phyloP scores from a whole-genome alignment of 2,329 filamentous ascomycete species.

The Geosmithia putterillii region DNA sequence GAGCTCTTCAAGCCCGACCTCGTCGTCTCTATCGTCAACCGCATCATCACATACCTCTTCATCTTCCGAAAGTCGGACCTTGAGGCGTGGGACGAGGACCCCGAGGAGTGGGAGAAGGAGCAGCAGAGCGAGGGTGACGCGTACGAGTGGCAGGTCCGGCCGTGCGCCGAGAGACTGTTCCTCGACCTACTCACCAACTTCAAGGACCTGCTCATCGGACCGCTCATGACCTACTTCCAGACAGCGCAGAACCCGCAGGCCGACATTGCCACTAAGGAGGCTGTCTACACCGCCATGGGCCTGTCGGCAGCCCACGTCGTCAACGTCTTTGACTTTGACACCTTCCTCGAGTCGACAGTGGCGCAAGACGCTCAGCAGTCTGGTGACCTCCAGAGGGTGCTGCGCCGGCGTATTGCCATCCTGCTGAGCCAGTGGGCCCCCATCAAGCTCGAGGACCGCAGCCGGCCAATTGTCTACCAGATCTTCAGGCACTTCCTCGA shows the following conservation, averaged over 20 bases:
- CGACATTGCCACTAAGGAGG: conserved; percentile 79
- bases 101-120: conserved; percentile 87
- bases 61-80: conserved; percentile 77
- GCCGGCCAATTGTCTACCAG: conserved; percentile 66
- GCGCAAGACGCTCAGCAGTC: conserved; percentile 62
- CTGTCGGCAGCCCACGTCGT: conserved; percentile 68
- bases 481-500: conserved; percentile 82
- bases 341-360: conserved; percentile 63
- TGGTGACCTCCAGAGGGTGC: conserved; percentile 57
- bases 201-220: conserved; percentile 68
- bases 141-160: conserved; percentile 85
- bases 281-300: conserved; percentile 87
- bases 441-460: conserved; percentile 57
- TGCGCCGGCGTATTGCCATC: conserved; percentile 80
- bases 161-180: conserved; percentile 89
- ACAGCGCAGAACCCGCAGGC: conserved; percentile 53
- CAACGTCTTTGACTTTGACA: conserved; percentile 68
- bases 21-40: conserved; percentile 69
- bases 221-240: conserved; percentile 72
- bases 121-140: conserved; percentile 77
- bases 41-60: conserved; percentile 78
- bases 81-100: conserved; percentile 85
- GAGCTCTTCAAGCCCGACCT: conserved; percentile 67
- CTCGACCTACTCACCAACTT: conserved; percentile 83
- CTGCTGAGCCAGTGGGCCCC: conserved; percentile 82